Conservation (phyloP, 2,329 filamentous ascomycete species). For the Pseudopithomyces maydicus region DNA sequence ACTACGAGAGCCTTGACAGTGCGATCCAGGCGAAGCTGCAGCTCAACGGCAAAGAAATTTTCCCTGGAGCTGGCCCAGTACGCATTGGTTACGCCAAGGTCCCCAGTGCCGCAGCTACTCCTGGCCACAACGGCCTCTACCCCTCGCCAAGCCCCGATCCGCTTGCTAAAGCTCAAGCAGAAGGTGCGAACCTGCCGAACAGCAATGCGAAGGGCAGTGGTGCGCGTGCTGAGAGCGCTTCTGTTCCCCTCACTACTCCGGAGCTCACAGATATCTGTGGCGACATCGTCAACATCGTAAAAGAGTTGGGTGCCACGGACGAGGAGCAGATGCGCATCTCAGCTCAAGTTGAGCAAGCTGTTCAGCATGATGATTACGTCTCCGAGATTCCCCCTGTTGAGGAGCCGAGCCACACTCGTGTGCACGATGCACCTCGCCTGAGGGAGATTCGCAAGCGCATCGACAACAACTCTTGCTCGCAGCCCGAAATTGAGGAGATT, state of each 20-base stretch:
- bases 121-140: slow-evolving; percentile 84
- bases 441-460: slow-evolving; percentile 97
- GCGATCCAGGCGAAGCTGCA: slow-evolving; percentile 85
- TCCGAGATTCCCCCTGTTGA: slow-evolving; percentile 87
- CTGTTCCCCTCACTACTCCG: slow-evolving; percentile 68
- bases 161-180: slow-evolving; percentile 61
- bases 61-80: slow-evolving; percentile 92
- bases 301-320: slow-evolving; percentile 82
- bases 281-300: slow-evolving; percentile 85
- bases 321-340: slow-evolving; percentile 78
- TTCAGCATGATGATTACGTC: slow-evolving; percentile 72
- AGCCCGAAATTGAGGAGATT: slow-evolving; percentile 88
- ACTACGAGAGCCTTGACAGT: slow-evolving; percentile 90
- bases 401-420: slow-evolving; percentile 84
- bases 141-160: slow-evolving; percentile 91
- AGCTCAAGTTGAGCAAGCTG: slow-evolving; percentile 74
- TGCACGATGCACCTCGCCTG: slow-evolving; percentile 92
- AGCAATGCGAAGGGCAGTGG: slow-evolving; percentile 40
- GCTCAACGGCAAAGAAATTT: slow-evolving; percentile 97
- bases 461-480: slow-evolving; percentile 87
- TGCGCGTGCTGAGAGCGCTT: slow-evolving; percentile 51
- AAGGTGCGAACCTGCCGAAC: slow-evolving; percentile 41
- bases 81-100: slow-evolving; percentile 98
- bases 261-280: slow-evolving; percentile 76
- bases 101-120: slow-evolving; percentile 84